phyloP scores from a whole-genome alignment of 805 yeast genomes.

The Ogataea chonburiensis region DNA sequence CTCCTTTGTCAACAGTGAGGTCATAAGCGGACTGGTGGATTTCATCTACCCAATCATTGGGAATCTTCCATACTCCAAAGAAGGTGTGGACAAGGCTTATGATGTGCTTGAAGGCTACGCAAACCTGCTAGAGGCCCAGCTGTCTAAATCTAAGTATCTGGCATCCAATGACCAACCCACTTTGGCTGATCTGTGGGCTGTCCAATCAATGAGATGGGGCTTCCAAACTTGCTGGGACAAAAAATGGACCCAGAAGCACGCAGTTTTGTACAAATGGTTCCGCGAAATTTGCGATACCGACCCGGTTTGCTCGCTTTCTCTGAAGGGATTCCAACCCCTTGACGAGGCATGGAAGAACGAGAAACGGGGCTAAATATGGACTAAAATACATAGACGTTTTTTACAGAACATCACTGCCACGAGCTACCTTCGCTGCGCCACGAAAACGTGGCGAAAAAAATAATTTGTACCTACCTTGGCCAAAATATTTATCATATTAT shows the following conservation, averaged over 20 bases:
- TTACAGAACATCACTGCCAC: too few relatives aligned
- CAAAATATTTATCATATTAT: background rate
- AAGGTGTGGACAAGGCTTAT: slow-evolving; percentile 1
- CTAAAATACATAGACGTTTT: too few relatives aligned
- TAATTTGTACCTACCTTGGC: background rate
- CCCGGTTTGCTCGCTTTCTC: slow-evolving; percentile 18
- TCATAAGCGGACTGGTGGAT: slow-evolving; percentile 43
- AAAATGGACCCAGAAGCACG: slow-evolving; percentile 39
- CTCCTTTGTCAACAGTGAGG: slow-evolving; percentile 69
- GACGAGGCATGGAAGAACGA: slow-evolving; percentile 16
- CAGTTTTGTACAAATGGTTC: slow-evolving; percentile 4
- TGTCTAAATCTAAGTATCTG: slow-evolving; percentile 8
- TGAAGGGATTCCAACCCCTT: slow-evolving; percentile 19
- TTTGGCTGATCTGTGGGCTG: slow-evolving; percentile 38
- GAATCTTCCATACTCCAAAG: slow-evolving; percentile 1
- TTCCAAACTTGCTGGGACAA: slow-evolving; percentile 43
- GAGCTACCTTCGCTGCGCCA: too few relatives aligned
- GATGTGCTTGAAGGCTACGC: background rate
- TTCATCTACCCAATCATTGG: slow-evolving; percentile 51
- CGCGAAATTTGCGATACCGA: slow-evolving; percentile 32
- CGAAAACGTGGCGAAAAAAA: too few relatives aligned
- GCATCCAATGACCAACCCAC: slow-evolving; percentile 20
- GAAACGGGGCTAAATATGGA: background rate
- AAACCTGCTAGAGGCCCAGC: slow-evolving; percentile 5
- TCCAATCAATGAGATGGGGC: slow-evolving; percentile 40